Base-by-base conservation (phyloP, 116 monocot species). In the Papilionanthe hybrid region DNA sequence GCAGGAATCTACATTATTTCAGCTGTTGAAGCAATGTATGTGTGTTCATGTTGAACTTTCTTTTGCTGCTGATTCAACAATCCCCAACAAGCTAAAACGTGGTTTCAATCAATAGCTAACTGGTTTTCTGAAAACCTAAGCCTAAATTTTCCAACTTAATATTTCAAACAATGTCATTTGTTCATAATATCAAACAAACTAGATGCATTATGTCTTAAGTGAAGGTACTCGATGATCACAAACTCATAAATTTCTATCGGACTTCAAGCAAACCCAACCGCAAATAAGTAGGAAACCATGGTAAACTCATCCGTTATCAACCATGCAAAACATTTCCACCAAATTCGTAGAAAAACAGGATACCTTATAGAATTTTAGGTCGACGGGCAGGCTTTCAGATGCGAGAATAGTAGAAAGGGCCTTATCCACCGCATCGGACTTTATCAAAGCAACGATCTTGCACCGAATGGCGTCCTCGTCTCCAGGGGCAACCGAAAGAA, bases 371-470 rank as follows among this genome's bases (percentile, higher is more conserved):
- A 89, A 92, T 5, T 68, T 82, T n/a, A 97, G 88, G 86, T 97
- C 92, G 15, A 85, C 77, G 4, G 86, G 83, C 7, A 81, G 75
- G 19, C 57, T 44, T 72, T 86, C 49, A 19, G 87, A 77, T 10
- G 69, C 77, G n/a, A 84, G 72, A 55, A 97, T 92, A 42, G 75
- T 84, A 9, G 83, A 53, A 15, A 97, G 85, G 5, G 97, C 92
- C 81, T 89, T 87, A 69, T 94, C 97, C 53, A 88, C 82, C 69
- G 80, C 78, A 55, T 97, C 92, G 6, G 89, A 88, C 83, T 92
- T 97, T 50, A 97, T 91, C 85, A 94, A 76, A n/a, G 94, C 97
- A 75, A 97, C 97, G 23, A 97, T 79, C 89, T 94, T 97, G 84
- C 97, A 97, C 17, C 88, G 82, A 43, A 94, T 37, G 19, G 97